A percentile compares a stretch with the other conserved stretches of the same genome.
Conservation (phyloP, 139 green algal species). For the Picochlorum sp. region DNA sequence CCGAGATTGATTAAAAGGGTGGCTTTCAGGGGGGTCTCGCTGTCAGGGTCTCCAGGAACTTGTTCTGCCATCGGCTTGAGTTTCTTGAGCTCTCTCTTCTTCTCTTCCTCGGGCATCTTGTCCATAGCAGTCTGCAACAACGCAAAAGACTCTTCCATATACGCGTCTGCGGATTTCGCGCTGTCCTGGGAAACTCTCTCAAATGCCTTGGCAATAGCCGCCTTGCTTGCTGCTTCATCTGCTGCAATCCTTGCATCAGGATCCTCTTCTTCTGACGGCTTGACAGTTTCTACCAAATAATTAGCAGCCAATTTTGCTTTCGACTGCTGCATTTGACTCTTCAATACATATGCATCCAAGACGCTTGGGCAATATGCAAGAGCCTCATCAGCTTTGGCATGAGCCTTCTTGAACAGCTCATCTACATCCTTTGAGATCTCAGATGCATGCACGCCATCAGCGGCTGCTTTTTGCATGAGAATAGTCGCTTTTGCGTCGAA, state of each 20-base stretch:
- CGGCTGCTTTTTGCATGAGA: conserved; percentile 18
- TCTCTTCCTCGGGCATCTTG: conserved; percentile 28
- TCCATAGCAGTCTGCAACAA: conserved; percentile 14
- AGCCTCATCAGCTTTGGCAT: conserved; percentile 22
- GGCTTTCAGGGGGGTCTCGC: conserved; percentile 17
- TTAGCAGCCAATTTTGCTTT: conserved; percentile 29
- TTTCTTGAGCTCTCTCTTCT: conserved; percentile 27
- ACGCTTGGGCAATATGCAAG: conserved; percentile 21
- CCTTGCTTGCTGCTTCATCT: conserved; percentile 27
- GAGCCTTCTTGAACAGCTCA: conserved; percentile 11
- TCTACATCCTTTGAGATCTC: conserved; percentile 14
- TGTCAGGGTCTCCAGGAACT: conserved; percentile 17
- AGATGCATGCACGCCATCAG: background rate
- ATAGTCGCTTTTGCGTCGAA: conserved; percentile 17
- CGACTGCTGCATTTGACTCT: conserved; percentile 16
- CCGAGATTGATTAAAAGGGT: conserved; percentile 30
- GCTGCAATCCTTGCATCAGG: conserved; percentile 19
- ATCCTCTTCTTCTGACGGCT: conserved; percentile 17
- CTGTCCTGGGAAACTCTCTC: conserved; percentile 19
- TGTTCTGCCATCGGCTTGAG: conserved; percentile 31
- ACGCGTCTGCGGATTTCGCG: conserved; percentile 5
- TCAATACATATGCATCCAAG: conserved; percentile 25
- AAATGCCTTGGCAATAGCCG: conserved; percentile 13
- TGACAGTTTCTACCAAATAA: conserved; percentile 23
- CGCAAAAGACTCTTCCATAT: conserved; percentile 19